Evolutionary conservation across 2,329 filamentous ascomycete species (phyloP).

Genomic region (Hymenoscyphus scutula): DNA sequence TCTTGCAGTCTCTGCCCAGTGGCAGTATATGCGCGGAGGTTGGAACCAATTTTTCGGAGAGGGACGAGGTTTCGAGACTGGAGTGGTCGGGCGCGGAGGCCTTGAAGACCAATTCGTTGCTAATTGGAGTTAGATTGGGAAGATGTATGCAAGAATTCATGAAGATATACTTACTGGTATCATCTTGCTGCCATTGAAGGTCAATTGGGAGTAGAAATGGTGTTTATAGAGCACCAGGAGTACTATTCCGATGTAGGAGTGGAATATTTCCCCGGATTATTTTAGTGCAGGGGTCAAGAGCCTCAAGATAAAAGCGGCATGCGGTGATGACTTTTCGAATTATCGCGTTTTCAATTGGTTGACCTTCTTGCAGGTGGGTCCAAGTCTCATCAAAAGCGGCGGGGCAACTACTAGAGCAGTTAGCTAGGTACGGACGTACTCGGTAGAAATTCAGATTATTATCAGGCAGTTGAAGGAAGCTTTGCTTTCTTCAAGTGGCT

Average conservation of each 20-base stretch:
- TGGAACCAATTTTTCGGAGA: slow-evolving; percentile 25
- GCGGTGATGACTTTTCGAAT: background rate
- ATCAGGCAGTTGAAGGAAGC: too few species aligned
- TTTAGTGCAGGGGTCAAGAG: background rate
- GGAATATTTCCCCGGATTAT: background rate
- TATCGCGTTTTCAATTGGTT: background rate
- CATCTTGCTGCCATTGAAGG: slow-evolving; percentile 30
- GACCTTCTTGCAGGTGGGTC: background rate
- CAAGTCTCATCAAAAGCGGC: background rate
- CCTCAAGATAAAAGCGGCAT: background rate
- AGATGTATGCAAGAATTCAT: background rate
- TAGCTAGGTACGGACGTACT: too few species aligned
- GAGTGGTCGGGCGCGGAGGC: slow-evolving; percentile 30
- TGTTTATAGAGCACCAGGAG: background rate
- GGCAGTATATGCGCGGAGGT: slow-evolving; percentile 30
- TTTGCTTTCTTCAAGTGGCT: too few species aligned
- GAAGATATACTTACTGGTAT: slow-evolving; percentile 25
- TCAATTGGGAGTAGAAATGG: slow-evolving; percentile 2
- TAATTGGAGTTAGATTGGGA: slow-evolving; percentile 6
- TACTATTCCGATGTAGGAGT: background rate
- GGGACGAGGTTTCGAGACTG: slow-evolving; percentile 26
- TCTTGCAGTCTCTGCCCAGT: slow-evolving; percentile 42
- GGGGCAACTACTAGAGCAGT: too few species aligned
- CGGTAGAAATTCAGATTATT: too few species aligned
- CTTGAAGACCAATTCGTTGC: slow-evolving; percentile 32